Conservation (phyloP, 2,329 filamentous ascomycete genomes). For the Spiromastix sp. region DNA sequence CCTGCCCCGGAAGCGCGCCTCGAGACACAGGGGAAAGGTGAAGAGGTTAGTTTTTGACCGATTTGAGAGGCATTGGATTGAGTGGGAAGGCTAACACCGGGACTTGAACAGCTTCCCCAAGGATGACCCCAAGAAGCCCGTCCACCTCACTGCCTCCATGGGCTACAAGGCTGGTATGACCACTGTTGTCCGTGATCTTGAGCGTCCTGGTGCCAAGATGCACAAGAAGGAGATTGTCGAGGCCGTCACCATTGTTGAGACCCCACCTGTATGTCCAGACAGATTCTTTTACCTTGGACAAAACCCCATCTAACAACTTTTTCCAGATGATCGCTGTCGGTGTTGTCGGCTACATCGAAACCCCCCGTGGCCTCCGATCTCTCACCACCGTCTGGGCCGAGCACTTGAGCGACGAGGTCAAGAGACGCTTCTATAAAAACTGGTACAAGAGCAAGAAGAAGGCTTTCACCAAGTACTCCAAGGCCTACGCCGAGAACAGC, state of each 20-base stretch:
- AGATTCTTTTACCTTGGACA: constrained; percentile 33
- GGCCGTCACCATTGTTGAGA: constrained; percentile 80
- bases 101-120: constrained; percentile 74
- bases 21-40: constrained; percentile 92
- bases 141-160: constrained; percentile 95
- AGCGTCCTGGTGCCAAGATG: constrained; percentile 97
- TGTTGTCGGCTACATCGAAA: constrained; percentile 99
- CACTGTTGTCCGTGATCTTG: constrained; percentile 97
- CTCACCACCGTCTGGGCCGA: constrained; percentile 99
- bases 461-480: constrained; percentile 99
- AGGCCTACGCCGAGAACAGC: constrained; percentile 95
- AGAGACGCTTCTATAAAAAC: constrained; percentile 99
- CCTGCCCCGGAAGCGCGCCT: constrained; percentile 82
- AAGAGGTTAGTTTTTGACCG: constrained; percentile 67
- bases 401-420: constrained; percentile 96
- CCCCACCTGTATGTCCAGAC: constrained; percentile 82
- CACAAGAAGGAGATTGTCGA: constrained; percentile 98
- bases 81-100: too few species aligned
- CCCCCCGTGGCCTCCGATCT: constrained; percentile 95
- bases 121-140: constrained; percentile 99
- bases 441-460: constrained; percentile 99
- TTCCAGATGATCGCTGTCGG: constrained; percentile 97
- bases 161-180: constrained; percentile 99
- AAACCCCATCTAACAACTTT: constrained; percentile 17
- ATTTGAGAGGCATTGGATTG: neutral